Base-by-base conservation (phyloP, 805 yeast genomes). In the Monosporozyma solicola region DNA sequence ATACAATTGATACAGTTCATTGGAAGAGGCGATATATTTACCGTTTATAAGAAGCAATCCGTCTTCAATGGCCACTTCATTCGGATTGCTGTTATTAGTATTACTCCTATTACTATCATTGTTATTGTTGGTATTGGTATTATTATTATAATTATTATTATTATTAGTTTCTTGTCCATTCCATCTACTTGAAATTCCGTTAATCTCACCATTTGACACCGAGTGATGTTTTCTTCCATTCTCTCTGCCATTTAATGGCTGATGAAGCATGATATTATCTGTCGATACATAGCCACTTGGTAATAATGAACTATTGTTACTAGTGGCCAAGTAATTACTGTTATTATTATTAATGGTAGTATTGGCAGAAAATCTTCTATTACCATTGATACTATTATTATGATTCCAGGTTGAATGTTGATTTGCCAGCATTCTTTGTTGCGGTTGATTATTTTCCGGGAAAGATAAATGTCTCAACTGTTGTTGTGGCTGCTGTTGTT, bases 11-110 rank as follows among this genome's bases (percentile, higher is more conserved):
- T 79, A 79, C 51, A 86, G 73, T 7, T 78, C 82, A 0, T 76
- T 71, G 0, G 89, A 81, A 1, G 89, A 80, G 22, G 81, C 70
- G 24, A 85, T 82, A 48, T 76, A 74, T 53, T 75, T 78, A 47
- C 79, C 80, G 51, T 76, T 77, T 49, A 83, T 68, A 5, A 82
- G 60, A 39, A 85, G 39, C 39, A 65, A 68, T 0, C 90, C 90
- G 62, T 84, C 83, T 47, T 85, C 48, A 24, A 50, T 33, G 7
- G 37, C 39, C 29, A 31, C 24, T 50, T 43, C 52, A 32, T 25
- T 15, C 9, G 25, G 25, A 22, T 39, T 39, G 6, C 3, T 27
- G 25, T 6, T 39, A 39, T n/a, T 39, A n/a, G n/a, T 39, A 11
- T 39, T 39, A n/a, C 16, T 39, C n/a, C 10, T 15, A 16, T 39